These are phyloP conservation scores for Luvunga scandens DNA, from an alignment of 345 rosid species.

Conservation along the genomic window DNA sequence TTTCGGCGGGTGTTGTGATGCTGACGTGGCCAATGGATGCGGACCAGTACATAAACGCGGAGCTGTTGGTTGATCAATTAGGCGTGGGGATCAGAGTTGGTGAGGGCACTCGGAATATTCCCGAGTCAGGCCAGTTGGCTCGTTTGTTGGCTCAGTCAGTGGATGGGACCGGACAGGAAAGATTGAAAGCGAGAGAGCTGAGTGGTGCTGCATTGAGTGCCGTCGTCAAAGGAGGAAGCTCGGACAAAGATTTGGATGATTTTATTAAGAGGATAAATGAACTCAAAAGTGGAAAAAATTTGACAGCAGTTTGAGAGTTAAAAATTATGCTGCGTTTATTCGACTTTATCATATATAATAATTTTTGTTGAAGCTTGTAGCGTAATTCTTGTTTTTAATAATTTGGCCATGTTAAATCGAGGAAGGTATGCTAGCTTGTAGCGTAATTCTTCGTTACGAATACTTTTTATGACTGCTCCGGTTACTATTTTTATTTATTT, in stretches of 20 bases:
- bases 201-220: conserved; percentile 15
- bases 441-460: too few relatives aligned
- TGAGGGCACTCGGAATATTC: conserved; percentile 28
- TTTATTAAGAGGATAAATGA: conserved; percentile 15
- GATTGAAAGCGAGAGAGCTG: conserved; percentile 19
- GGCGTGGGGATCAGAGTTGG: conserved; percentile 33
- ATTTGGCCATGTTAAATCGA: too few relatives aligned
- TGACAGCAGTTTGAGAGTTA: not conserved
- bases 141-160: conserved; percentile 26
- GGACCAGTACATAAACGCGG: conserved; percentile 34
- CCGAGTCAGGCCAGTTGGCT: conserved; percentile 30
- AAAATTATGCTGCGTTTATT: too few relatives aligned
- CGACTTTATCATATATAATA: too few relatives aligned
- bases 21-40: conserved; percentile 48
- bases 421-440: too few relatives aligned
- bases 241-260: conserved; percentile 27
- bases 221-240: conserved; percentile 31
- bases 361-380: too few relatives aligned
- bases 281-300: not conserved
- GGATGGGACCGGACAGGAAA: conserved; percentile 4
- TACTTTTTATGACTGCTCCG: too few relatives aligned
- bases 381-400: too few relatives aligned
- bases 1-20: conserved; percentile 36
- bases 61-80: conserved; percentile 29
- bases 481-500: too few relatives aligned